Percentiles rank a stretch among this genome's conserved stretches.
Conservation (phyloP, 164 flowering plant species). For the Tetracentron sinense region DNA sequence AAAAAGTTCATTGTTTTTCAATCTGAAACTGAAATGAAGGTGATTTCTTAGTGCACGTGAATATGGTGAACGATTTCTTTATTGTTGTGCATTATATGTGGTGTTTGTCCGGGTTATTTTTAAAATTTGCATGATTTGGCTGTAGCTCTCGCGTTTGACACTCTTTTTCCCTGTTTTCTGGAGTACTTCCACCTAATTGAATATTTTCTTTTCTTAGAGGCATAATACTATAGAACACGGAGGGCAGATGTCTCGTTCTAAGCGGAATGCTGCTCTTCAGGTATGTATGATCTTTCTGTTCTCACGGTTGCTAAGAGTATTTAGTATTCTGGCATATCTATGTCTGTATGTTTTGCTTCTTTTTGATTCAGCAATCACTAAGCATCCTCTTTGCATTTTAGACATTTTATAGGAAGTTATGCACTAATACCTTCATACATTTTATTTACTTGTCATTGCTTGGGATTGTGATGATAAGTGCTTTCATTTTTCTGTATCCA, state of each 20-base stretch:
- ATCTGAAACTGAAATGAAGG: constrained; percentile 92
- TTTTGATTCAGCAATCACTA: neutral
- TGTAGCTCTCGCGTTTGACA: neutral
- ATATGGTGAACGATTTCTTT: neutral
- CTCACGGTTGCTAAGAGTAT: neutral
- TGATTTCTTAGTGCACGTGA: constrained; percentile 15
- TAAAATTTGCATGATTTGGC: neutral
- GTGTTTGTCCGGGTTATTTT: neutral
- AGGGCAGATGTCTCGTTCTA: constrained; percentile 85
- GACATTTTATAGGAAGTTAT: no score
- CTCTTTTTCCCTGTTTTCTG: neutral
- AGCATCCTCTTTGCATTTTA: neutral
- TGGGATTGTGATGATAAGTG: neutral
- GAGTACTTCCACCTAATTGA: constrained; percentile 2
- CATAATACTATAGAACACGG: constrained; percentile 85
- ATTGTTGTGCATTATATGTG: neutral
- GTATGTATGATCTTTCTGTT: constrained; percentile 25
- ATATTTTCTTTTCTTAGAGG: constrained; percentile 42
- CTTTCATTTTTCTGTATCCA: constrained; percentile 17
- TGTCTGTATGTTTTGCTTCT: neutral
- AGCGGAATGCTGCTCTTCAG: constrained; percentile 91
- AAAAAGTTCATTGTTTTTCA: constrained; percentile 82
- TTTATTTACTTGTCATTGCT: neutral
- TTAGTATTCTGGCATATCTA: no score
- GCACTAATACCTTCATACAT: no score